Conservation (phyloP, 2,329 filamentous ascomycete species). For the Pseudohalonectria lignicola region DNA sequence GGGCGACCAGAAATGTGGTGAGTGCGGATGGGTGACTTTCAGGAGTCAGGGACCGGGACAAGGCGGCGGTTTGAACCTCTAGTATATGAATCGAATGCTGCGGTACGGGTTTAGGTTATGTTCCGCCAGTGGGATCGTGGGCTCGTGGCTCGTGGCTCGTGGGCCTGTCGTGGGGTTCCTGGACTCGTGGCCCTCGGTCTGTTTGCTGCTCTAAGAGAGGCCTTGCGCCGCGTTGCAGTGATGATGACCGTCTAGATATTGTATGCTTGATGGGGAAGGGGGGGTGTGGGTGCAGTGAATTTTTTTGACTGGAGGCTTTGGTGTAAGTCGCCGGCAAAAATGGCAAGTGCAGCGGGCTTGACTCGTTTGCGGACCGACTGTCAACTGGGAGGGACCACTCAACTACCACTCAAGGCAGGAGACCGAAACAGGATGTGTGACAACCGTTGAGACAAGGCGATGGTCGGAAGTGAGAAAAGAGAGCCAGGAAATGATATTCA, state of each 20-base stretch:
- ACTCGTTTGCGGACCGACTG: slow-evolving; percentile 1
- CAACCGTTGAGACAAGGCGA: background rate
- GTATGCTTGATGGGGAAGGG: too few relatives aligned
- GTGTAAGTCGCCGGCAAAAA: slow-evolving; percentile 4
- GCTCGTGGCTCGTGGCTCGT: too few relatives aligned
- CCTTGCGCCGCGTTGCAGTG: background rate
- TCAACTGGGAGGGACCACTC: background rate
- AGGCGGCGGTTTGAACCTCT: too few relatives aligned
- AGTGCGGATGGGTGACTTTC: background rate
- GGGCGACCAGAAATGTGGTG: background rate
- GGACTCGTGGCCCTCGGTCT: background rate
- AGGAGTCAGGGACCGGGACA: too few relatives aligned
- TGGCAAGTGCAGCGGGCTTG: background rate
- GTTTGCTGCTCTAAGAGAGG: background rate
- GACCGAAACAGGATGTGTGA: background rate
- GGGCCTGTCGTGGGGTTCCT: background rate
- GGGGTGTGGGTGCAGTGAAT: background rate
- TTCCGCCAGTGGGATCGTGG: too few relatives aligned
- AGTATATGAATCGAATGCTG: too few relatives aligned
- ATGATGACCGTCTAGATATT: background rate
- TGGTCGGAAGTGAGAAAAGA: background rate
- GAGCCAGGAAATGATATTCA: background rate
- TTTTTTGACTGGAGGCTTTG: too few relatives aligned
- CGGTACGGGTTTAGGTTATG: too few relatives aligned
- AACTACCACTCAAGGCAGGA: background rate